phyloP scores from a whole-genome alignment of 192 early-diverging fungal species.

The Ambispora gerdemannii region DNA sequence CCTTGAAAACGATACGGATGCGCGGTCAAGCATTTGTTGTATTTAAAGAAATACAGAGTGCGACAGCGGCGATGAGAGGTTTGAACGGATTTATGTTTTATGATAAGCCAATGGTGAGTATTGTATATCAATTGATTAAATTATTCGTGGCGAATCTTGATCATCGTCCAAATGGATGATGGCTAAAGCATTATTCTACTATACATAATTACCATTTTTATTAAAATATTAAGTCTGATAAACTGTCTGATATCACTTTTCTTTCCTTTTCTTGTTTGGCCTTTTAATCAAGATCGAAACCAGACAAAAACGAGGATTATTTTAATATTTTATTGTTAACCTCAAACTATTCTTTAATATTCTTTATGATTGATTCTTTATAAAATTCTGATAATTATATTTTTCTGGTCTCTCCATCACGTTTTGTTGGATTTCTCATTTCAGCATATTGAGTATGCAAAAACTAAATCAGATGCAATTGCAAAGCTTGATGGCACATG shows the following conservation, averaged over 20 bases:
- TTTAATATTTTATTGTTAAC: no score
- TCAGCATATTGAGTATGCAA: conserved; percentile 77
- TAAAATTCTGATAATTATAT: no score
- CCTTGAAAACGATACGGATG: conserved; percentile 73
- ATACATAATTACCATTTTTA: neutral
- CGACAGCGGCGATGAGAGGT: conserved; percentile 82
- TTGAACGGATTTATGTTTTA: conserved; percentile 88
- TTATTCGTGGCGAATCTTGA: neutral
- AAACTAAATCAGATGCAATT: conserved; percentile 70
- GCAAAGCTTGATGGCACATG: conserved; percentile 64
- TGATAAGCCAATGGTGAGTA: conserved; percentile 71
- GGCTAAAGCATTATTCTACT: neutral
- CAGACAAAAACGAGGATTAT: no score
- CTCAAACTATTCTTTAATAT: no score
- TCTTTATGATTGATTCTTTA: no score
- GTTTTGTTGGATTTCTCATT: no score
- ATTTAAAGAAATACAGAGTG: conserved; percentile 77
- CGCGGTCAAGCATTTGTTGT: conserved; percentile 95
- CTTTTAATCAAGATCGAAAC: no score
- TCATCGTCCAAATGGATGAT: neutral
- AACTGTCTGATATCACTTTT: conserved; percentile 5
- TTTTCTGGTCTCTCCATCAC: no score
- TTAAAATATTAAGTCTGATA: neutral
- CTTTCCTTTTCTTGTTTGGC: conserved; percentile 30
- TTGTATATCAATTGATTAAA: neutral